phyloP scores from a whole-genome alignment of 306 rosid species.

The Castanea mollissima region DNA sequence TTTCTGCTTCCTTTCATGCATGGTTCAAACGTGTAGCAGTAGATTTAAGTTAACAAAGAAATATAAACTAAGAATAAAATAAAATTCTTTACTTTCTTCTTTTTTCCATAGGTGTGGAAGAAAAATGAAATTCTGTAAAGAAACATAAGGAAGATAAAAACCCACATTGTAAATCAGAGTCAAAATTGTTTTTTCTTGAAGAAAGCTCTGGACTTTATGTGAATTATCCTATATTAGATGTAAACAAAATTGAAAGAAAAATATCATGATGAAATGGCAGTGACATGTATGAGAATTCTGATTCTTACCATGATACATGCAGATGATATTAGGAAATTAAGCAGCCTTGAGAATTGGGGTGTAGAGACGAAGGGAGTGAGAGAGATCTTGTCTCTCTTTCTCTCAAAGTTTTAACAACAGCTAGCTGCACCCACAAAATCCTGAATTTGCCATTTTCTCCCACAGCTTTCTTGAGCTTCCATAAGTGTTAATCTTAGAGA shows the following conservation, averaged over 20 bases:
- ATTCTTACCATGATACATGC: background rate
- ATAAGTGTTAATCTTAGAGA: constrained; percentile 19
- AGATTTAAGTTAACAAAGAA: constrained; percentile 1
- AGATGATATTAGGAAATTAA: background rate
- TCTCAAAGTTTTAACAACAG: background rate
- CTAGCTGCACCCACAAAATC: constrained; percentile 23
- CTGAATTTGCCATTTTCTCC: constrained; percentile 77
- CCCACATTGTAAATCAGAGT: constrained; percentile 28
- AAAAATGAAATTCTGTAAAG: background rate
- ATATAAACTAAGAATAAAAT: background rate
- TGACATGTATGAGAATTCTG: background rate
- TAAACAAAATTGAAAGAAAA: background rate
- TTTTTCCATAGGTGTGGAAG: background rate
- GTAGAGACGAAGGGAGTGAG: background rate
- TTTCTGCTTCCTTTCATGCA: constrained; percentile 39
- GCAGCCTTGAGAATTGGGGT: background rate
- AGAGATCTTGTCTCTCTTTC: background rate
- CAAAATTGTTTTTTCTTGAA: constrained; percentile 9
- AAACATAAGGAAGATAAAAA: background rate
- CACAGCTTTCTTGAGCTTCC: constrained; percentile 99
- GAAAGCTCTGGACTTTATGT: constrained; percentile 17
- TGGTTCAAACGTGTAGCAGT: constrained; percentile 56
- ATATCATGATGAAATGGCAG: background rate
- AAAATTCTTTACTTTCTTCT: background rate
- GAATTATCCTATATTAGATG: constrained; percentile 17